A percentile compares a stretch with the other conserved stretches of the same genome.
Evolutionary conservation across 306 rosid genomes (phyloP).

Genomic region (Glycine soja): DNA sequence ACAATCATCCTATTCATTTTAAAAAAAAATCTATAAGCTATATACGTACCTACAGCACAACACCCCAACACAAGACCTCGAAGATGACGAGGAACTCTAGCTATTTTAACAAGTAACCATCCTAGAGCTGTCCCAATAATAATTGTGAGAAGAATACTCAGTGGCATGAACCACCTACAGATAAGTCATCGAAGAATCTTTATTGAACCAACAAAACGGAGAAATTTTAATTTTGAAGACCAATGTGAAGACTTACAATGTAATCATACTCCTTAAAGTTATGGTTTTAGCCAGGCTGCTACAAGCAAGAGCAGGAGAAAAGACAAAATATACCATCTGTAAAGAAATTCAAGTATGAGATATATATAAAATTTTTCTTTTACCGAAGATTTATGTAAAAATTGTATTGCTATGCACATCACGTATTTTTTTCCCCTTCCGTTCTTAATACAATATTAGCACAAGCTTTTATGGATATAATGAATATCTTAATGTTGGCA

Average conservation of each 20-base stretch:
- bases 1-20: too few species aligned
- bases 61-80: conserved; percentile 53
- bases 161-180: conserved; percentile 59
- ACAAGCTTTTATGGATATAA: neutral
- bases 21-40: too few species aligned
- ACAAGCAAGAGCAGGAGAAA: conserved; percentile 49
- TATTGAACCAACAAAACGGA: neutral
- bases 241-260: conserved; percentile 40
- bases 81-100: too few species aligned
- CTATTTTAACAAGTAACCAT: conserved; percentile 51
- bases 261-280: conserved; percentile 40
- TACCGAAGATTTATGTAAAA: too few species aligned
- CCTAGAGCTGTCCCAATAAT: conserved; percentile 48
- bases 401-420: neutral
- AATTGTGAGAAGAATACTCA: conserved; percentile 48
- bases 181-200: neutral
- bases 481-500: too few species aligned
- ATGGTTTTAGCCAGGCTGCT: conserved; percentile 43
- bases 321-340: conserved; percentile 51
- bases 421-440: neutral
- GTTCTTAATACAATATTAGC: neutral
- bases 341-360: neutral
- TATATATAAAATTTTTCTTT: too few species aligned
- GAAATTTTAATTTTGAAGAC: neutral
- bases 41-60: conserved; percentile 49